These are phyloP conservation scores for Fomitiporia mediterranea DNA, from an alignment of 1,284 basidiomycete species.

Conservation along the genomic window DNA sequence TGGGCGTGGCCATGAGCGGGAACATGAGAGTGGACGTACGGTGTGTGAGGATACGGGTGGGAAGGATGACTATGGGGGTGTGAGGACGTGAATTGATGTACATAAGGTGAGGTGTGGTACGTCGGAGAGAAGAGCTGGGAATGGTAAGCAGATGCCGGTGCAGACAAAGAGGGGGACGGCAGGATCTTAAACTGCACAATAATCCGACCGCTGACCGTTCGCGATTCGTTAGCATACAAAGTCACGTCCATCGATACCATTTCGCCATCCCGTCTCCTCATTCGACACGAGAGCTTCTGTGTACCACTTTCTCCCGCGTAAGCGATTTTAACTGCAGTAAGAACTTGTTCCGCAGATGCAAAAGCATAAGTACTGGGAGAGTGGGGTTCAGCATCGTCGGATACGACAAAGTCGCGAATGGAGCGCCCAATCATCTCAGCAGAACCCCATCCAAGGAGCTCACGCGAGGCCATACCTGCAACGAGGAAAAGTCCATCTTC, in stretches of 20 bases:
- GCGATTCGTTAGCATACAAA: slow-evolving; percentile 26
- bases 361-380: slow-evolving; percentile 19
- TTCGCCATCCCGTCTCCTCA: slow-evolving; percentile 34
- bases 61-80: not conserved
- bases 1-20: not conserved
- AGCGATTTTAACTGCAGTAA: slow-evolving; percentile 22
- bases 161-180: not conserved
- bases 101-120: not conserved
- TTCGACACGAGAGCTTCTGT: slow-evolving; percentile 29
- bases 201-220: not conserved
- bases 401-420: slow-evolving; percentile 47
- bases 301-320: slow-evolving; percentile 24
- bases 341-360: slow-evolving; percentile 25
- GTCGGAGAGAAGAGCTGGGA: not conserved
- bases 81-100: not conserved
- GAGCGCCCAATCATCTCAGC: slow-evolving; percentile 67
- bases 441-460: slow-evolving; percentile 62
- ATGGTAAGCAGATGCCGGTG: not conserved
- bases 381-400: slow-evolving; percentile 25
- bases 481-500: slow-evolving; percentile 47
- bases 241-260: slow-evolving; percentile 33
- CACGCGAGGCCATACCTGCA: slow-evolving; percentile 44
- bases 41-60: not conserved
- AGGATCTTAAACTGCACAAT: slow-evolving; percentile 27
- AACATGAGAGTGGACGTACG: not conserved